Conservation (phyloP, 2,329 filamentous ascomycete species). For the Chrysoporthe cubensis region DNA sequence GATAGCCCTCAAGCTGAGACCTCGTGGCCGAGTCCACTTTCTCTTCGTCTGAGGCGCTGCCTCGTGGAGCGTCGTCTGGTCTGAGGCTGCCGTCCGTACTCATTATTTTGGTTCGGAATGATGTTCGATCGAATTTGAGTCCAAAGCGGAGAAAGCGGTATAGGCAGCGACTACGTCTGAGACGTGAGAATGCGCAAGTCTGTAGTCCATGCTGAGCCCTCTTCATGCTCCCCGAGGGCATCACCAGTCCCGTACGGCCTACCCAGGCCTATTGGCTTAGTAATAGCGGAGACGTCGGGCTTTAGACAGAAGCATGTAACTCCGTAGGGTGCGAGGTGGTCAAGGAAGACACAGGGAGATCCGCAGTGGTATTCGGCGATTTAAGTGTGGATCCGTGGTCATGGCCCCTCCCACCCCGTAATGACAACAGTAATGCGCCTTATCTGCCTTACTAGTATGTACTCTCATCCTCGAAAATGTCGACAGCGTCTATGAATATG, state of each 20-base stretch:
- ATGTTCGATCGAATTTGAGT: background rate
- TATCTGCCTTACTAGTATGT: background rate
- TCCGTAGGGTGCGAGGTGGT: background rate
- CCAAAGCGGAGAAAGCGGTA: too few relatives aligned
- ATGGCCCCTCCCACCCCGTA: background rate
- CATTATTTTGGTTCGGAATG: background rate
- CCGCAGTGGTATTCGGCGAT: background rate
- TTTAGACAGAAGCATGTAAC: background rate
- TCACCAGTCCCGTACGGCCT: too few relatives aligned
- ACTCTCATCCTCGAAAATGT: background rate
- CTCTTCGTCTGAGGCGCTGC: background rate
- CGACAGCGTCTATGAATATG: background rate
- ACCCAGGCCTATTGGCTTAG: background rate
- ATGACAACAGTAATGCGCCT: background rate
- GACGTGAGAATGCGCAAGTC: too few relatives aligned
- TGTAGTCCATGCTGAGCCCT: background rate
- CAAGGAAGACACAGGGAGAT: too few relatives aligned
- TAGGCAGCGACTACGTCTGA: too few relatives aligned
- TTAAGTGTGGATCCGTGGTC: background rate
- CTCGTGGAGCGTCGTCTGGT: background rate
- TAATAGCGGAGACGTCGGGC: background rate
- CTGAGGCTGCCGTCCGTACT: background rate
- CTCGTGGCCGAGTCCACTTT: background rate
- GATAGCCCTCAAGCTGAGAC: background rate
- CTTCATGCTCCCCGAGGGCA: background rate